phyloP scores from a whole-genome alignment of 352 stramenopile species.

The Pythium periplocum region DNA sequence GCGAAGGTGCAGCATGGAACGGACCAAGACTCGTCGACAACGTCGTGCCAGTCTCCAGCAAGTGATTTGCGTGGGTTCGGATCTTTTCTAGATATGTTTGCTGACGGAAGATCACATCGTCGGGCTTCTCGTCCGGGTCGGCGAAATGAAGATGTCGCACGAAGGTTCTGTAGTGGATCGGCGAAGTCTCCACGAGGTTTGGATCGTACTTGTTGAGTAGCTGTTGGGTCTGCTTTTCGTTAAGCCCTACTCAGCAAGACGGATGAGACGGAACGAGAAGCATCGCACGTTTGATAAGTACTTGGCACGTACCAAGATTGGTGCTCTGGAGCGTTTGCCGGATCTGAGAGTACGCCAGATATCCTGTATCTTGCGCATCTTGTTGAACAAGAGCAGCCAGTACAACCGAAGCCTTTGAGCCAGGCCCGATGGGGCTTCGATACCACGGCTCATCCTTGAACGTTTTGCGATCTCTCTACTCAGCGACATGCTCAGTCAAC shows the following conservation, averaged over 20 bases:
- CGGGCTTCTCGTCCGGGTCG: constrained; percentile 8
- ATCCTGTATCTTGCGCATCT: constrained; percentile 29
- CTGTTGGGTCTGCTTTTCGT: constrained; percentile 22
- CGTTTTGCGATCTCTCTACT: constrained; percentile 28
- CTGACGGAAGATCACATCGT: constrained; percentile 39
- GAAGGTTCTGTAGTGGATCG: constrained; percentile 40
- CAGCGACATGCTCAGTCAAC: background rate
- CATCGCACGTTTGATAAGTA: no score
- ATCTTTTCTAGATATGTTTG: constrained; percentile 47
- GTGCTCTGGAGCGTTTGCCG: constrained; percentile 24
- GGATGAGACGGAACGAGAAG: background rate
- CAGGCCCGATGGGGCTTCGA: constrained; percentile 34
- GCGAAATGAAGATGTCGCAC: constrained; percentile 32
- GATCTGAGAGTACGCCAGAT: constrained; percentile 26
- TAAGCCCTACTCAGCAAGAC: constrained; percentile 14
- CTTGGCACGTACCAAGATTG: constrained; percentile 23
- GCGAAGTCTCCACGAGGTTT: constrained; percentile 13
- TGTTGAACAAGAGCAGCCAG: constrained; percentile 33
- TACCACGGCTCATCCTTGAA: constrained; percentile 66
- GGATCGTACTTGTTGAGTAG: constrained; percentile 32
- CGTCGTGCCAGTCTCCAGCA: constrained; percentile 12
- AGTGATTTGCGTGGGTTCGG: constrained; percentile 26
- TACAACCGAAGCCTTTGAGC: constrained; percentile 44
- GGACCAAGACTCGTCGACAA: background rate
- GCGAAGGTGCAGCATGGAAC: background rate